Percentiles rank a stretch among this genome's conserved stretches.
These are phyloP conservation scores for Cotoneaster glaucophyllus DNA, from an alignment of 306 rosid species.

Conservation along the genomic window DNA sequence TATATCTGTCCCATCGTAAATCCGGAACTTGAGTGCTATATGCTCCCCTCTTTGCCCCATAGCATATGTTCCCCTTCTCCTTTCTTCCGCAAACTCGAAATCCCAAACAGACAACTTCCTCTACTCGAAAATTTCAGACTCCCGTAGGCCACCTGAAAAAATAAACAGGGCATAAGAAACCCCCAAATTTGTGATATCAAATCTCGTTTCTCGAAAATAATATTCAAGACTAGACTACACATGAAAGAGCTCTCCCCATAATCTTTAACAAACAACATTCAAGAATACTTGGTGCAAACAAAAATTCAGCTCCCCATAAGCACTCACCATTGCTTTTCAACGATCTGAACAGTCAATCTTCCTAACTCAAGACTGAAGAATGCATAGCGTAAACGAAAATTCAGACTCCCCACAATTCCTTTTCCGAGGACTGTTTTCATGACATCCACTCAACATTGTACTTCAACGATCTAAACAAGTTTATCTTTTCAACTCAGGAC, in stretches of 20 bases:
- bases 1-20: constrained; percentile 76
- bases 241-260: not conserved
- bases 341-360: no score
- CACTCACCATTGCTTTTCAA: no score
- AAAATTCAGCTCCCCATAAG: no score
- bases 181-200: not conserved
- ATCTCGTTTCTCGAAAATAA: not conserved
- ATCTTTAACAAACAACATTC: not conserved
- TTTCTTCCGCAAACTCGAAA: constrained; percentile 20
- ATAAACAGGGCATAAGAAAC: not conserved
- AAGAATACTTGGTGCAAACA: no score
- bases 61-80: constrained; percentile 15
- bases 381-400: not conserved
- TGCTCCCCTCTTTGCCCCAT: constrained; percentile 53
- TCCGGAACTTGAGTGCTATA: constrained; percentile 59
- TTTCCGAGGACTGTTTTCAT: not conserved
- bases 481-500: no score
- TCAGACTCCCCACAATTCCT: not conserved
- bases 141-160: constrained; percentile 37
- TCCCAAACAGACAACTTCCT: constrained; percentile 22
- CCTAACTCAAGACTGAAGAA: no score
- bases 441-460: no score
- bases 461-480: no score
- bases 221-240: not conserved
- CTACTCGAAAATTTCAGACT: constrained; percentile 19